Evolutionary conservation across 2,329 filamentous ascomycete genomes (phyloP).

Genomic region (Aaosphaeria arxii): DNA sequence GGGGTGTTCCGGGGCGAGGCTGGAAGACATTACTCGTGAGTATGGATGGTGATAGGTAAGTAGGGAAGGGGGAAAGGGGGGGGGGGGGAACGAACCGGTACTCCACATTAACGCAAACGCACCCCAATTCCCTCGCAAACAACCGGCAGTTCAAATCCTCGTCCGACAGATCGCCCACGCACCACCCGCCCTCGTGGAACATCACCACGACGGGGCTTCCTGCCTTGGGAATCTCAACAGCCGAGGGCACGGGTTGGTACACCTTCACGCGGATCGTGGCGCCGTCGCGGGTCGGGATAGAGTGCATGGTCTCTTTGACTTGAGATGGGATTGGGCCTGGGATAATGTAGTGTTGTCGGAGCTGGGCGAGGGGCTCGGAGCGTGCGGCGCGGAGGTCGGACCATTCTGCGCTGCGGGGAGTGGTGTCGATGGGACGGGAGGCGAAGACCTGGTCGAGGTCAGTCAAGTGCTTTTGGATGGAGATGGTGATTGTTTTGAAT

Average conservation of each 20-base stretch:
- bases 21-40: constrained; percentile 22
- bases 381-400: constrained; percentile 16
- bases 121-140: constrained; percentile 34
- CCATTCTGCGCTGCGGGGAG: constrained; percentile 10
- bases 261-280: constrained; percentile 20
- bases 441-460: constrained; percentile 16
- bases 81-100: constrained; percentile 44
- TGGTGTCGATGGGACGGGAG: constrained; percentile 16
- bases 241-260: constrained; percentile 19
- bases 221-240: constrained; percentile 9
- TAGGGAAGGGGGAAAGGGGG: not conserved
- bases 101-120: constrained; percentile 49
- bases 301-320: constrained; percentile 25
- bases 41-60: not conserved
- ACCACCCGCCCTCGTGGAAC: constrained; percentile 47
- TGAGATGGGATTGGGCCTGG: constrained; percentile 24
- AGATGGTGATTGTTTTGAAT: not conserved
- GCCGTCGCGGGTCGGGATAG: constrained; percentile 23
- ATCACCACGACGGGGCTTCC: constrained; percentile 28
- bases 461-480: not conserved
- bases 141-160: constrained; percentile 43
- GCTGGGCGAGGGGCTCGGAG: constrained; percentile 21
- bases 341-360: constrained; percentile 30
- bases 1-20: constrained; percentile 49
- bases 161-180: constrained; percentile 42